phyloP scores from a whole-genome alignment of 768 basidiomycete species.

The Baorangia bicolor region DNA sequence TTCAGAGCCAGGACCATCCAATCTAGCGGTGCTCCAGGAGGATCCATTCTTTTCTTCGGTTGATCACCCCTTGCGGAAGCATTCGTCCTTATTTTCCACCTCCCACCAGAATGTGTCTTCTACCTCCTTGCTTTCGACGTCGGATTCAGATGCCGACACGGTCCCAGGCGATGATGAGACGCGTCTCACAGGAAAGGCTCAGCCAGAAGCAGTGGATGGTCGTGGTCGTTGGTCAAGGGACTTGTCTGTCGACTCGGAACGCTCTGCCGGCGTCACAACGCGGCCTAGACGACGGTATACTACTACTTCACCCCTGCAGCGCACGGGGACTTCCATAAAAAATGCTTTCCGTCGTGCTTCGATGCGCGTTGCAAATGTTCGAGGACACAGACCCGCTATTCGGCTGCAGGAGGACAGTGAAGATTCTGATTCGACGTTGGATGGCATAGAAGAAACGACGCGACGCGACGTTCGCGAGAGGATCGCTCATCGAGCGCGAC shows the following conservation, averaged over 20 bases:
- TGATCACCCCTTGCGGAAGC: constrained; percentile 33
- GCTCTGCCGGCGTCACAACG: constrained; percentile 39
- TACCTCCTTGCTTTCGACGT: constrained; percentile 45
- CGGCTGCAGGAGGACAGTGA: constrained; percentile 51
- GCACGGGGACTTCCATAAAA: constrained; percentile 58
- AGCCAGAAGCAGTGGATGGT: constrained; percentile 27
- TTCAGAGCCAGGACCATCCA: constrained; percentile 21
- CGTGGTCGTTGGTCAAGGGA: constrained; percentile 27
- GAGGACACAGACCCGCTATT: constrained; percentile 58
- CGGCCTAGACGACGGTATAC: constrained; percentile 41
- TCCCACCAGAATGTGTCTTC: constrained; percentile 51
- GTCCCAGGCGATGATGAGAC: constrained; percentile 59
- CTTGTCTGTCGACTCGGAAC: constrained; percentile 47
- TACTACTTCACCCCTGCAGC: constrained; percentile 58
- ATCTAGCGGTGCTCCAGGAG: constrained; percentile 30
- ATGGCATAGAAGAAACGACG: constrained; percentile 38
- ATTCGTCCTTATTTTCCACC: constrained; percentile 39
- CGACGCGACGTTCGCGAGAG: constrained; percentile 27
- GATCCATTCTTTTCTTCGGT: constrained; percentile 51
- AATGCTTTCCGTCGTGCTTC: constrained; percentile 63
- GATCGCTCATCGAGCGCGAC: constrained; percentile 42
- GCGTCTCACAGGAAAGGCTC: constrained; percentile 52
- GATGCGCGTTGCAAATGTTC: constrained; percentile 79
- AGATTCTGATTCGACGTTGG: constrained; percentile 32
- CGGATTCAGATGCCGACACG: constrained; percentile 37